Conservation (phyloP, 2,329 filamentous ascomycete genomes). For the Talaromyces sp. region DNA sequence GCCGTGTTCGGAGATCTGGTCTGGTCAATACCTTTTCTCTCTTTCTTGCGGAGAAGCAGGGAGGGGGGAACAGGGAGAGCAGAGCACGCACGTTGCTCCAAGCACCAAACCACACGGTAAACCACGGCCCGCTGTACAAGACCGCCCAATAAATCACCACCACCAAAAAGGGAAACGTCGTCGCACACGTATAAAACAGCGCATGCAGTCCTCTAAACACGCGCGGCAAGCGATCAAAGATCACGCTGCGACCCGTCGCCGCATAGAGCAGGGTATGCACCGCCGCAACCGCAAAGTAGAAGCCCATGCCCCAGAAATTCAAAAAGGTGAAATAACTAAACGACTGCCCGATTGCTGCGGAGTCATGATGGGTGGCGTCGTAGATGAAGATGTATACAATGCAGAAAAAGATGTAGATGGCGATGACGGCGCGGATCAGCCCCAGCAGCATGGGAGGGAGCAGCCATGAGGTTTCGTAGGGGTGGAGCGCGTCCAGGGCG, state of each 20-base stretch:
- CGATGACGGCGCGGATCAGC: slow-evolving; percentile 41
- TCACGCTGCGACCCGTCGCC: slow-evolving; percentile 47
- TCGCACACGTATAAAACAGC: slow-evolving; percentile 61
- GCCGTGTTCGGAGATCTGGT: slow-evolving; percentile 64
- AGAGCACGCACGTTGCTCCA: slow-evolving; percentile 46
- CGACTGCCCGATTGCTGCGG: slow-evolving; percentile 47
- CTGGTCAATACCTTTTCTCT: neutral
- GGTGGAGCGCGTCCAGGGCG: slow-evolving; percentile 50
- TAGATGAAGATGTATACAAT: slow-evolving; percentile 67
- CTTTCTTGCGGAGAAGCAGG: no score
- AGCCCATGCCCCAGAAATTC: slow-evolving; percentile 76
- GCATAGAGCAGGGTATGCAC: slow-evolving; percentile 68
- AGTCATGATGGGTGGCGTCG: slow-evolving; percentile 52
- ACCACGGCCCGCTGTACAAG: slow-evolving; percentile 55
- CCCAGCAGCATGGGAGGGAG: slow-evolving; percentile 58
- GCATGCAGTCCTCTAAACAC: slow-evolving; percentile 62
- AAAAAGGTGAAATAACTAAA: slow-evolving; percentile 83
- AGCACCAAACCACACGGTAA: slow-evolving; percentile 47
- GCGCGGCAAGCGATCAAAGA: slow-evolving; percentile 59
- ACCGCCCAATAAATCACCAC: slow-evolving; percentile 68
- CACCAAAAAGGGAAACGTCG: slow-evolving; percentile 64
- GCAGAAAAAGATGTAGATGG: slow-evolving; percentile 66
- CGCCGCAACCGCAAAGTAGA: slow-evolving; percentile 68
- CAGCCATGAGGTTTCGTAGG: slow-evolving; percentile 78
- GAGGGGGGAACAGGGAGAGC: no score